Conservation (phyloP, 257 asterid genomes). For the Knoxia roxburghii region DNA sequence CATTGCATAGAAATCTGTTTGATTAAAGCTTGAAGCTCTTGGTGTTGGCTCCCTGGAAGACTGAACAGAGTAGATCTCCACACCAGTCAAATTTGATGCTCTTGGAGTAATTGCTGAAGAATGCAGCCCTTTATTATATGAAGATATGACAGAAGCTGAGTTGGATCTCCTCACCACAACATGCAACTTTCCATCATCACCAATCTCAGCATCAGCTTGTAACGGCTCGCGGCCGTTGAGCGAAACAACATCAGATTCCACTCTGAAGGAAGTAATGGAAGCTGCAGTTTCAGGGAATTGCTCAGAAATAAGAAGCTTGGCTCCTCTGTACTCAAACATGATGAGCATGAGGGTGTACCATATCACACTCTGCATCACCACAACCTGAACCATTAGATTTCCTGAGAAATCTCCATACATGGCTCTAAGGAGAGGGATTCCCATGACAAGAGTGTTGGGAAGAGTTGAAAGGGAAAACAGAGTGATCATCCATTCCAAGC, state of each 20-base stretch:
- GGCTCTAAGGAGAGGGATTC: slow-evolving; percentile 76
- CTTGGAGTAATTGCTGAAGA: slow-evolving; percentile 62
- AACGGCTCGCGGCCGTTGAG: slow-evolving; percentile 77
- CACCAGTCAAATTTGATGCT: slow-evolving; percentile 78
- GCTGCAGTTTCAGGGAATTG: slow-evolving; percentile 89
- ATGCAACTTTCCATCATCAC: slow-evolving; percentile 80
- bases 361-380: slow-evolving; percentile 78
- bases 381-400: slow-evolving; percentile 81
- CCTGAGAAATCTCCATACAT: slow-evolving; percentile 95
- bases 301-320: slow-evolving; percentile 57
- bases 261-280: slow-evolving; percentile 68
- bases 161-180: slow-evolving; percentile 68
- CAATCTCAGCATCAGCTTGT: slow-evolving; percentile 86
- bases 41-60: slow-evolving; percentile 89
- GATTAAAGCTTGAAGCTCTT: slow-evolving; percentile 76
- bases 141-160: slow-evolving; percentile 46
- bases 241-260: slow-evolving; percentile 79
- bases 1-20: slow-evolving; percentile 85
- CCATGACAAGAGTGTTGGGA: slow-evolving; percentile 94
- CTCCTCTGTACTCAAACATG: slow-evolving; percentile 81
- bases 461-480: slow-evolving; percentile 75
- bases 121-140: slow-evolving; percentile 41
- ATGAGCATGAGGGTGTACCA: slow-evolving; percentile 88
- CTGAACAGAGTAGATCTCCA: slow-evolving; percentile 84
- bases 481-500: slow-evolving; percentile 77